Evolutionary conservation across 2,329 filamentous ascomycete species (phyloP), one percentile per base, ranked within the genome.

Genomic region (Biscogniauxia marginata): DNA sequence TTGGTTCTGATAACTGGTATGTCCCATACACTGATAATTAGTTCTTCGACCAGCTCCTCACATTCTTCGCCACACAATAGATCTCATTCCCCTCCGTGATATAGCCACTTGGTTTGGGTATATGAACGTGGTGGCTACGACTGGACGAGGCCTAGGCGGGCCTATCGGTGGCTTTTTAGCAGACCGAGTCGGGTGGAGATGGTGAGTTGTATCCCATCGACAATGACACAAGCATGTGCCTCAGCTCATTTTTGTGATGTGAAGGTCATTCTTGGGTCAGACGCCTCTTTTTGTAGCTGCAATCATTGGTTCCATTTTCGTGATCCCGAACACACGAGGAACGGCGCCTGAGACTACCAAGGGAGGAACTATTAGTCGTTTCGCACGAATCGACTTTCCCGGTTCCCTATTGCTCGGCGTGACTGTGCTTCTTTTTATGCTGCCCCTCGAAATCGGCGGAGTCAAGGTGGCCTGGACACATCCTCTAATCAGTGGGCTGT

Each of bases 181-280:
- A 1, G 84, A 88, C 60, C 78, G 79, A 0, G 76, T 88, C 11
- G 86, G 86, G 16, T 89, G 86, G 86, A 74, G 86, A 69, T 87
- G 84, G 84, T 83, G 60, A 59, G 72, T 66, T 20, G n/a, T 7
- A 48, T 7, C 21, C 43, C 16, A 21, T n/a, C n/a, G n/a, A n/a
- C n/a, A n/a, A n/a, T n/a, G n/a, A n/a, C n/a, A n/a, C n/a, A n/a
- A n/a, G n/a, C 18, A 30, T 34, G 19, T 18, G 11, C 21, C 9
- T 50, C 45, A n/a, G 34, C 55, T 65, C 7, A 63, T 22, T 43
- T 30, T 4, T n/a, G 46, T 13, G 22, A n/a, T 50, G 0, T 46
- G 7, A 39, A 74, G 79, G 79, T 83, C 82, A 0, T 87, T 87
- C 62, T 65, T 82, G 0, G 77, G 78, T 4, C 84, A 87, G 68